phyloP scores from a whole-genome alignment of 495 filamentous ascomycete species.

The Podospora pseudopauciseta region DNA sequence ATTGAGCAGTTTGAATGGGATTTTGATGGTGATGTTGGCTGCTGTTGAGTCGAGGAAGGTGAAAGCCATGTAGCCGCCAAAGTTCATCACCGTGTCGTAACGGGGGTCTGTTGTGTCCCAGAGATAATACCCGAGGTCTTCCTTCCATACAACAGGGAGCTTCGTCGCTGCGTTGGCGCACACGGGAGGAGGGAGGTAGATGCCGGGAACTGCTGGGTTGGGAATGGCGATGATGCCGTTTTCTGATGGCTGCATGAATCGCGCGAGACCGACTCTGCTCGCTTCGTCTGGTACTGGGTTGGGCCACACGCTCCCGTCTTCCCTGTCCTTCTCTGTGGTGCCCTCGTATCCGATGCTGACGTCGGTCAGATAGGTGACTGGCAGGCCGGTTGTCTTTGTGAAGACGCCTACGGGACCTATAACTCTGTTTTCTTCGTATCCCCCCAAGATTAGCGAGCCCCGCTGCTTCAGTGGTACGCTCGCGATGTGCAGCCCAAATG shows the following conservation, averaged over 20 bases:
- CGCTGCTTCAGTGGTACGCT: constrained; percentile 34
- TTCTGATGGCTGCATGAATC: constrained; percentile 6
- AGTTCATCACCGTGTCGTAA: constrained; percentile 36
- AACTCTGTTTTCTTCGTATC: constrained; percentile 40
- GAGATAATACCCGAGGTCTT: constrained; percentile 37
- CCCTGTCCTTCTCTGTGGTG: constrained; percentile 20
- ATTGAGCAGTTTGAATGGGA: constrained; percentile 48
- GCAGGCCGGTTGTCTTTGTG: constrained; percentile 5
- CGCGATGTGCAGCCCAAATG: constrained; percentile 51
- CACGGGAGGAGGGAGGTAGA: constrained; percentile 44
- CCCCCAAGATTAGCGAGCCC: constrained; percentile 44
- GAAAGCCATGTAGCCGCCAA: constrained; percentile 40
- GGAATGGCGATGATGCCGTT: constrained; percentile 21
- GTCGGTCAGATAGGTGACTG: constrained; percentile 29
- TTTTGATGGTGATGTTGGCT: constrained; percentile 45
- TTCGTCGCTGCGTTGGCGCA: constrained; percentile 42
- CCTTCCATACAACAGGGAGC: constrained; percentile 42
- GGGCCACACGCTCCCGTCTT: constrained; percentile 22
- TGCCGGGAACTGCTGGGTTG: constrained; percentile 39
- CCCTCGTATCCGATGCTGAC: constrained; percentile 37
- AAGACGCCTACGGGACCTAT: constrained; percentile 22
- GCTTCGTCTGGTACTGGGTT: constrained; percentile 19
- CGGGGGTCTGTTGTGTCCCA: constrained; percentile 36
- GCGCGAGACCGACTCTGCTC: neutral
- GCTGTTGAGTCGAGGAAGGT: constrained; percentile 21